A percentile compares a stretch with the other conserved stretches of the same genome.
Conservation (phyloP, 2,329 filamentous ascomycete genomes). For the Waltergamsia citrina region DNA sequence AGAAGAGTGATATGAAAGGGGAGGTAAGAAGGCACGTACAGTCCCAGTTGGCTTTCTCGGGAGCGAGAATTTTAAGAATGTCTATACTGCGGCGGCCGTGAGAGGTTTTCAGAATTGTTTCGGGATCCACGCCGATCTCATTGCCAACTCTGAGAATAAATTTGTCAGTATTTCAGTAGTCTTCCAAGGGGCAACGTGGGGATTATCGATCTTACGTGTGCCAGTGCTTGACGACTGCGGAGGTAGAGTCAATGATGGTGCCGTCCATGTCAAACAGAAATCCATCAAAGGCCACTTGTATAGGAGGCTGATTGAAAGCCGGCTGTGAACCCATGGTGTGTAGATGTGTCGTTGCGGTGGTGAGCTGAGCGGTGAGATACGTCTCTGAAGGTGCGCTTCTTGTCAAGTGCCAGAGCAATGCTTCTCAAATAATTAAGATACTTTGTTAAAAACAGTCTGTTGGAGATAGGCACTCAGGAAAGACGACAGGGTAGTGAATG, state of each 20-base stretch:
- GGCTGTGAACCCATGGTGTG: conserved; percentile 3
- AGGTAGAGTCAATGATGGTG: conserved; percentile 74
- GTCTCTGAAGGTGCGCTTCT: too few species aligned
- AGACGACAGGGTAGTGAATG: too few species aligned
- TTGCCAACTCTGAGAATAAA: conserved; percentile 53
- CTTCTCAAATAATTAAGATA: too few species aligned
- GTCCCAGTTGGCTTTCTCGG: conserved; percentile 84
- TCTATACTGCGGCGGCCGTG: conserved; percentile 90
- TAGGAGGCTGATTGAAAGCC: conserved; percentile 30
- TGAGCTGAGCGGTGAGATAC: too few species aligned
- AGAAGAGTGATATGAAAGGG: too few species aligned
- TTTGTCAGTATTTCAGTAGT: not conserved
- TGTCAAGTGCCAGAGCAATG: too few species aligned
- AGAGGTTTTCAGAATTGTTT: conserved; percentile 78
- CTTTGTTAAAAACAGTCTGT: too few species aligned
- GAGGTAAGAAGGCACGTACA: conserved; percentile 51
- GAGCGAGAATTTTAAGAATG: conserved; percentile 66
- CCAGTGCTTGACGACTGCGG: conserved; percentile 73
- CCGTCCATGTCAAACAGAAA: conserved; percentile 72
- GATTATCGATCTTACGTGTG: conserved; percentile 38
- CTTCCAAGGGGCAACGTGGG: not conserved
- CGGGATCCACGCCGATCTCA: conserved; percentile 77
- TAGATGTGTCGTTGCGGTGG: not conserved
- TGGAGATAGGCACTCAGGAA: too few species aligned
- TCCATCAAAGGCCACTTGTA: conserved; percentile 40